Evolutionary conservation across 2,329 filamentous ascomycete species (phyloP), one percentile per base, ranked within the genome.

Genomic region (Claviceps purpurea): DNA sequence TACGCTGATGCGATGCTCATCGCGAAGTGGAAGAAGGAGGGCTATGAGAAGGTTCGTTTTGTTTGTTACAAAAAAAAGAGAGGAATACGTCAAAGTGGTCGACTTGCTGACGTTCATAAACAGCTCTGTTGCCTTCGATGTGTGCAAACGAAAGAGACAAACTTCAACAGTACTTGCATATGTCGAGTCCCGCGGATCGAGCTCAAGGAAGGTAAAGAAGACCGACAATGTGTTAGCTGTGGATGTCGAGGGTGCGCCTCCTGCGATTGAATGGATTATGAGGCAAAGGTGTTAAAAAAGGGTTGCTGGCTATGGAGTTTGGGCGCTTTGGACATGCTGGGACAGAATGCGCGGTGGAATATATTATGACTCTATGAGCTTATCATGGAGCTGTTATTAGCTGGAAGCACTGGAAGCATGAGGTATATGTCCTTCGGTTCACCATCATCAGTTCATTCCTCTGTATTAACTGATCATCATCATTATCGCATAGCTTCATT

Each of bases 11-110:
- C 87, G 46, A 93, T 90, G 73, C 73, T 98, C 64, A 97, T 98
- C 64, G 93, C 93, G 14, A 98, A 98, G 73, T 98, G 93, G 93
- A 98, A 98, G 81, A 98, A 98, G 74, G 87, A 94, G 63, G 93
- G 93, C 16, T 98, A 98, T 64, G 93, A 98, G 70, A 96, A 97
- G 82, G 87, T 88, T 67, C 50, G 75, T 67, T 88, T 67, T 50
- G 75, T 67, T 30, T 18, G 8, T 39, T 34, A 11, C 26, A 22
- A 24, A 41, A 1, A 24, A 14, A 5, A n/a, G 20, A n/a, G 20
- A n/a, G 2, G 16, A 47, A 26, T 68, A 52, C 49, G 2, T 41
- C 5, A 37, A 4, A 13, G 8, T 18, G 20, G 20, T 22, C 8
- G 37, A 14, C 16, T 18, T 20, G 18, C 34, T 50, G 16, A 50